These are phyloP conservation scores for Trifolium fragiferum DNA, from an alignment of 306 rosid species.

Conservation along the genomic window DNA sequence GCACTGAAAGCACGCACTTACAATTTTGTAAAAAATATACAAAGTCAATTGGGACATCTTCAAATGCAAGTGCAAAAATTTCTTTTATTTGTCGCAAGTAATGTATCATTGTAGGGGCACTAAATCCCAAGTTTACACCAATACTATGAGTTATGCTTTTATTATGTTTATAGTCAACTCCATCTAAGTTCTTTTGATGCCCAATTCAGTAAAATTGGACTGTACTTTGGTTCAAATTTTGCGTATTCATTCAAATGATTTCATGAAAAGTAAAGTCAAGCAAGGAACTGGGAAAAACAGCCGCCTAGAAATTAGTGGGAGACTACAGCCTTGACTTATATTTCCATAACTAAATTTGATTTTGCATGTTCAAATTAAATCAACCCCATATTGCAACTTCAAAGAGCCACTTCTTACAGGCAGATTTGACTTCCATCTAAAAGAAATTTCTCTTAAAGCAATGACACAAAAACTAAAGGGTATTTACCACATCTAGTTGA, in stretches of 20 bases:
- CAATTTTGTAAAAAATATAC: conserved; percentile 33
- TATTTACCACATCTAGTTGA: conserved; percentile 83
- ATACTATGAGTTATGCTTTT: conserved; percentile 2
- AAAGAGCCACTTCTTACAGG: conserved; percentile 1
- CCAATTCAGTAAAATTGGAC: conserved; percentile 4
- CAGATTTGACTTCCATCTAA: conserved; percentile 5
- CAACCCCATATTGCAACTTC: conserved; percentile 17
- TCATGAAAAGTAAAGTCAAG: neutral
- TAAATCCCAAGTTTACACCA: neutral
- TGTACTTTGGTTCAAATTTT: neutral
- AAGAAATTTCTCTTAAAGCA: neutral
- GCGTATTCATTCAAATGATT: conserved; percentile 19
- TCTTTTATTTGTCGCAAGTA: conserved; percentile 1
- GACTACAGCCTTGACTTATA: conserved; percentile 8
- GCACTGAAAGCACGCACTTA: conserved; percentile 24
- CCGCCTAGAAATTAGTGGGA: neutral
- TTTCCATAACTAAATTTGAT: conserved; percentile 18
- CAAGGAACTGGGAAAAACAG: conserved; percentile 1
- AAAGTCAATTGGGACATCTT: conserved; percentile 14
- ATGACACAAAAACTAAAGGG: conserved; percentile 27
- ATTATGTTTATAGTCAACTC: neutral
- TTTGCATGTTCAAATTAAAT: conserved; percentile 27
- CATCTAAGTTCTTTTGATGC: conserved; percentile 8
- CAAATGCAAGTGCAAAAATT: conserved; percentile 33
- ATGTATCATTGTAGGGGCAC: neutral